Base-by-base conservation (phyloP, 2,329 filamentous ascomycete genomes). In the Pleomassaria siparia region DNA sequence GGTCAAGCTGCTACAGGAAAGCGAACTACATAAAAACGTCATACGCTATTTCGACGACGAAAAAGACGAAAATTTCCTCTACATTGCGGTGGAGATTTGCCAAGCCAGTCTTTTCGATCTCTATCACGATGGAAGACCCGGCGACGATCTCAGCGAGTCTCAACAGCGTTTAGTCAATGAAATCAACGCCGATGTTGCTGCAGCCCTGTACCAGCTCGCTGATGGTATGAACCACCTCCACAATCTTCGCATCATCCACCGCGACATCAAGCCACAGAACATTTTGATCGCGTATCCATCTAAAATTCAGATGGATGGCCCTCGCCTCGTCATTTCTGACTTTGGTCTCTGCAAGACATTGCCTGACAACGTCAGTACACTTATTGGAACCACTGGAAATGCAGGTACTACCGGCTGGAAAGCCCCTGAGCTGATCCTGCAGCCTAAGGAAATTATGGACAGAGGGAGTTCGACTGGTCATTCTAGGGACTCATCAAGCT, bases 291-390 rank as follows among this genome's bases (percentile, higher is more conserved):
- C 83, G 20, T 80, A 81, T 52, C 82, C 83, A 1, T 81, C 83
- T 48, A 85, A 86, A 75, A 84, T 80, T 56, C 84, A 86, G 58
- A 80, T 84, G 49, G 82, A 83, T 33, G 82, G 80, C 28, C 86
- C 91, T 20, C 86, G 92, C n/a, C 80, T 99, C 29, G 82, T 99
- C 4, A 96, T 99, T 28, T 97, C 94, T 0, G 94, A 99, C 70
- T 99, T 99, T 72, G 94, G 94, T 5, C 82, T 99, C 0, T 97
- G 94, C 71, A 99, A 97, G 78, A 97, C 96, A 64, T 76, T 99
- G 13, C 94, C 96, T 55, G 90, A 90, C 45, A 91, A 91, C 6
- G 91, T 96, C 66, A 96, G 91, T 46, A 97, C 92, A 0, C 91
- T 97, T 66, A 88, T 92, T 32, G 91, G 94, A 8, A 96, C 92